Percentiles rank a stretch among this genome's conserved stretches.
Conservation (phyloP, 2,329 filamentous ascomycete species). For the Tolypocladium paradoxum region DNA sequence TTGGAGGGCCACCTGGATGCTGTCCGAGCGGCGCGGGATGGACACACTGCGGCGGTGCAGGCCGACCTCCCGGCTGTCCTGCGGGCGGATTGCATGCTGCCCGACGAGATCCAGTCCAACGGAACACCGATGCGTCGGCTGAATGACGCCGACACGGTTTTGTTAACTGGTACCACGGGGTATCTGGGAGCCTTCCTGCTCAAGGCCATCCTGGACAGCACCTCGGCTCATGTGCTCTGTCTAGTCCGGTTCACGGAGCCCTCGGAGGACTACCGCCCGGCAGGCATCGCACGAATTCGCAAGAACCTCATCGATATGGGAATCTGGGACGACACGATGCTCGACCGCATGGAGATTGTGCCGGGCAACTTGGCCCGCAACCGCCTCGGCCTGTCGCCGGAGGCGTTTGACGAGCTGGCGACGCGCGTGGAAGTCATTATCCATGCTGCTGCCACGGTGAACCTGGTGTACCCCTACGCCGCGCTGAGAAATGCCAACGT, state of each 20-base stretch:
- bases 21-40: conserved; percentile 59
- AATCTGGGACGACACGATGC: conserved; percentile 65
- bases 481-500: conserved; percentile 65
- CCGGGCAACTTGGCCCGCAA: conserved; percentile 62
- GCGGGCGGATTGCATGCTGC: conserved; percentile 53
- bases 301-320: conserved; percentile 69
- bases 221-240: conserved; percentile 59
- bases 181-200: conserved; percentile 69
- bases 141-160: conserved; percentile 55
- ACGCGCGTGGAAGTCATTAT: conserved; percentile 60
- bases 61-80: conserved; percentile 63
- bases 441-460: conserved; percentile 69
- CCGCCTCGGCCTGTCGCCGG: conserved; percentile 55
- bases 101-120: conserved; percentile 55
- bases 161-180: conserved; percentile 66
- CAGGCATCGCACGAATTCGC: conserved; percentile 61
- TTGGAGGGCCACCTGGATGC: conserved; percentile 62
- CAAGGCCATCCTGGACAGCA: conserved; percentile 55
- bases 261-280: conserved; percentile 49
- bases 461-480: conserved; percentile 73
- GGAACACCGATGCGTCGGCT: conserved; percentile 45
- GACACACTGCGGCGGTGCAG: conserved; percentile 63
- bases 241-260: conserved; percentile 64
- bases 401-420: conserved; percentile 55
- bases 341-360: conserved; percentile 67